A percentile compares a stretch with the other conserved stretches of the same genome.
Conservation (phyloP, 2,329 filamentous ascomycete species). For the Phialocephala subalpina region DNA sequence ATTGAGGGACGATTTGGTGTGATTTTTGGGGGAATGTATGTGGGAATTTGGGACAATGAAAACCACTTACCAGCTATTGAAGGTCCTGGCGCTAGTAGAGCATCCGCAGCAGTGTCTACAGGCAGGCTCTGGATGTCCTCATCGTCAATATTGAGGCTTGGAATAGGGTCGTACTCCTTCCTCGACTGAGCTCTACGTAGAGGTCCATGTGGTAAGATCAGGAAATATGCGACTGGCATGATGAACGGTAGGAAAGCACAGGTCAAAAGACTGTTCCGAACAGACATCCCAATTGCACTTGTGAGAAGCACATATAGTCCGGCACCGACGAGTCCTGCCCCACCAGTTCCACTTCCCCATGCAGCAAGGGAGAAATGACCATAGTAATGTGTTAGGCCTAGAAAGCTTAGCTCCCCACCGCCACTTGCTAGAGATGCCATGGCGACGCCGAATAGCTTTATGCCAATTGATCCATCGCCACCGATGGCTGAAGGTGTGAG, state of each 20-base stretch:
- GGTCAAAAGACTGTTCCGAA: conserved; percentile 76
- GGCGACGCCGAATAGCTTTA: conserved; percentile 84
- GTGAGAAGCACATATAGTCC: conserved; percentile 89
- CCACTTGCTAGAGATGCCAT: conserved; percentile 87
- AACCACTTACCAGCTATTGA: conserved; percentile 37
- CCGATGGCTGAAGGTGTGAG: conserved; percentile 68
- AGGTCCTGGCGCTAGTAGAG: conserved; percentile 56
- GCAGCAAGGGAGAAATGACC: conserved; percentile 85
- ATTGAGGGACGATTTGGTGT: neutral
- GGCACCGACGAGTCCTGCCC: conserved; percentile 85
- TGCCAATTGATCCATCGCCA: conserved; percentile 66
- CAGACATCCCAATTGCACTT: conserved; percentile 77
- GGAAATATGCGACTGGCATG: conserved; percentile 89
- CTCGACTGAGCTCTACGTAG: conserved; percentile 57
- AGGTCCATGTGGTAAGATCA: conserved; percentile 74
- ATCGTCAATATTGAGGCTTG: conserved; percentile 48
- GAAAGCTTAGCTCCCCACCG: conserved; percentile 87
- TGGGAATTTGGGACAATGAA: neutral
- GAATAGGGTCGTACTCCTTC: conserved; percentile 61
- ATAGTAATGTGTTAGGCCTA: conserved; percentile 93
- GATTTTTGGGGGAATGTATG: neutral
- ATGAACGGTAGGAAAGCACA: conserved; percentile 81
- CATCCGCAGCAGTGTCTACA: conserved; percentile 53
- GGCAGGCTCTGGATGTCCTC: conserved; percentile 49
- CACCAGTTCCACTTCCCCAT: conserved; percentile 93